These are phyloP conservation scores for Acer saccharum DNA, from an alignment of 345 rosid species.

Conservation along the genomic window DNA sequence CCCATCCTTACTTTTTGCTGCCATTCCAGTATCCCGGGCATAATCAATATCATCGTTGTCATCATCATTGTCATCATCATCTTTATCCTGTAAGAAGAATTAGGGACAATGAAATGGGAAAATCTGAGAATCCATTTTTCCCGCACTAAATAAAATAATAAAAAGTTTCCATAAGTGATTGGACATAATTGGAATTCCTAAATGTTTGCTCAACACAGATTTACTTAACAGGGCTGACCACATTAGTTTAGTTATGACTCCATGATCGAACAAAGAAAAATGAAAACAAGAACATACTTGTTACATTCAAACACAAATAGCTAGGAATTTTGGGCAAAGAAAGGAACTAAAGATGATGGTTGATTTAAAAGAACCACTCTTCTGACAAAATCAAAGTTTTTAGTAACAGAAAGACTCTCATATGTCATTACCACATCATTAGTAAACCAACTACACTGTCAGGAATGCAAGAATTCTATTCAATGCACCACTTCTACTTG, in stretches of 20 bases:
- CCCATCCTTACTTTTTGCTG: slow-evolving; percentile 56
- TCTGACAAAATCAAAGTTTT: too few relatives aligned
- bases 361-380: too few relatives aligned
- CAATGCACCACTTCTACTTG: neutral
- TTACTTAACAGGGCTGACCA: neutral
- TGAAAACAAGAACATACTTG: too few relatives aligned
- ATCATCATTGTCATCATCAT: slow-evolving; percentile 27
- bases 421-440: too few relatives aligned
- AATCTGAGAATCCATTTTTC: neutral
- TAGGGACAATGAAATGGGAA: neutral
- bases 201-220: neutral
- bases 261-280: neutral
- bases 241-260: neutral
- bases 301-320: neutral
- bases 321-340: neutral
- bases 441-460: neutral
- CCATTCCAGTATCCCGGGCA: slow-evolving; percentile 38
- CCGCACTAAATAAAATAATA: neutral
- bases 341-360: too few relatives aligned
- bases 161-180: neutral
- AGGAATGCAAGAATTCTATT: neutral
- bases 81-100: slow-evolving; percentile 20
- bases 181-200: neutral
- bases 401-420: too few relatives aligned
- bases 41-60: slow-evolving; percentile 48